Percentiles rank a stretch among this genome's conserved stretches.
phyloP scores from a whole-genome alignment of 805 yeast genomes.

The Yarrowia bubula region DNA sequence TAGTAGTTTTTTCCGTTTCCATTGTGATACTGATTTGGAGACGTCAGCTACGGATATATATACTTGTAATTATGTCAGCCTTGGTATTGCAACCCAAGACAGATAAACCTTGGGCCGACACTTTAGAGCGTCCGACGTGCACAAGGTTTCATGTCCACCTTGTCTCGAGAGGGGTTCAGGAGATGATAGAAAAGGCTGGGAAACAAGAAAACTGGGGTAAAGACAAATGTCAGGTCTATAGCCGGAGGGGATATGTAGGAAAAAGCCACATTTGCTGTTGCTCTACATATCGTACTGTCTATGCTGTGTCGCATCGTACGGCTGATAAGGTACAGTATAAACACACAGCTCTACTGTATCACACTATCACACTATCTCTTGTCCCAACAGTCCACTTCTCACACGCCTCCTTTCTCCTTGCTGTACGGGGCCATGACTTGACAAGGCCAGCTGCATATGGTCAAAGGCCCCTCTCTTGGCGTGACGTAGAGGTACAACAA shows the following conservation, averaged over 20 bases:
- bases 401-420: neutral
- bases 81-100: conserved; percentile 8
- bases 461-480: neutral
- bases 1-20: conserved; percentile 2
- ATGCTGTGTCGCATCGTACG: too few relatives aligned
- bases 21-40: neutral
- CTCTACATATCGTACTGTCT: too few relatives aligned
- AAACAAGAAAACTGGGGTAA: too few relatives aligned
- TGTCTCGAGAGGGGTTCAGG: conserved; percentile 11
- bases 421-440: conserved; percentile 27
- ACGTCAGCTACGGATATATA: neutral
- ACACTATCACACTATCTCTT: too few relatives aligned
- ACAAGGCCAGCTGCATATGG: neutral
- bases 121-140: neutral
- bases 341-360: too few relatives aligned
- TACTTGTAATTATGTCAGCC: neutral
- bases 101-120: conserved; percentile 16
- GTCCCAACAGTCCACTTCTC: neutral
- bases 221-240: too few relatives aligned
- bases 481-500: too few relatives aligned
- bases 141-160: conserved; percentile 1
- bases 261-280: too few relatives aligned
- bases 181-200: neutral
- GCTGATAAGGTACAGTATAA: too few relatives aligned
- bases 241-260: too few relatives aligned